phyloP scores from a whole-genome alignment of 2,329 filamentous ascomycete species.

The Aspergillus ochraceus region DNA sequence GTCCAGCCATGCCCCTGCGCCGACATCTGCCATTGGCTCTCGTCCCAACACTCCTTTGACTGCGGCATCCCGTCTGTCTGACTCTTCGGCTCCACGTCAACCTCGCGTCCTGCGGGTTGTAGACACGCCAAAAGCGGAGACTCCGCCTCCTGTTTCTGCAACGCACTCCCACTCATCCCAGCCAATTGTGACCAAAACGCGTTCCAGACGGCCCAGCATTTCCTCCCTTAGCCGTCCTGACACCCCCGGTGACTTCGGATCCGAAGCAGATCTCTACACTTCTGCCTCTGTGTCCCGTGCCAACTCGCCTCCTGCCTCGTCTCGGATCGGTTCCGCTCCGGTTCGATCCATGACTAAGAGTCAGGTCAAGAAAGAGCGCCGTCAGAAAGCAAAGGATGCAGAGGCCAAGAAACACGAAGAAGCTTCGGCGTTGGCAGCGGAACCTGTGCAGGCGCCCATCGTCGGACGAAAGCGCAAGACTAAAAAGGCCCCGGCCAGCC shows the following conservation, averaged over 20 bases:
- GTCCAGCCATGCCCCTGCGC: slow-evolving; percentile 27
- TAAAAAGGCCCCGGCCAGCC: slow-evolving; percentile 43
- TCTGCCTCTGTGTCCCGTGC: slow-evolving; percentile 61
- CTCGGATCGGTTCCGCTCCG: slow-evolving; percentile 60
- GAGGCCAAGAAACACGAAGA: slow-evolving; percentile 46
- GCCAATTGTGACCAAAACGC: slow-evolving; percentile 29
- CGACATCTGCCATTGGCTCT: slow-evolving; percentile 41
- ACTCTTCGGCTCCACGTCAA: slow-evolving; percentile 40
- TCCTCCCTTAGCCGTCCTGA: slow-evolving; percentile 60
- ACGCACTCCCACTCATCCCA: slow-evolving; percentile 34
- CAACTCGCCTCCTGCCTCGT: slow-evolving; percentile 55
- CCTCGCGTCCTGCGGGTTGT: slow-evolving; percentile 58
- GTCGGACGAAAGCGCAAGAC: slow-evolving; percentile 63
- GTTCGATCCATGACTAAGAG: slow-evolving; percentile 62
- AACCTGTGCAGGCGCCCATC: slow-evolving; percentile 60
- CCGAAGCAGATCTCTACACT: slow-evolving; percentile 59
- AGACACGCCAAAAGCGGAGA: slow-evolving; percentile 56
- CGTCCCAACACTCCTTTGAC: slow-evolving; percentile 52
- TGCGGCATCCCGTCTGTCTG: slow-evolving; percentile 36
- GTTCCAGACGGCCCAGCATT: slow-evolving; percentile 42
- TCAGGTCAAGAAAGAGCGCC: slow-evolving; percentile 60
- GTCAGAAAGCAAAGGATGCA: slow-evolving; percentile 50
- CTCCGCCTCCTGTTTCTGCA: slow-evolving; percentile 30
- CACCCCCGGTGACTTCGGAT: slow-evolving; percentile 60
- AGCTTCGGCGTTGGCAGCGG: slow-evolving; percentile 43